These are phyloP conservation scores for Diaporthe longicolla DNA, from an alignment of 2,329 filamentous ascomycete species.

Conservation along the genomic window DNA sequence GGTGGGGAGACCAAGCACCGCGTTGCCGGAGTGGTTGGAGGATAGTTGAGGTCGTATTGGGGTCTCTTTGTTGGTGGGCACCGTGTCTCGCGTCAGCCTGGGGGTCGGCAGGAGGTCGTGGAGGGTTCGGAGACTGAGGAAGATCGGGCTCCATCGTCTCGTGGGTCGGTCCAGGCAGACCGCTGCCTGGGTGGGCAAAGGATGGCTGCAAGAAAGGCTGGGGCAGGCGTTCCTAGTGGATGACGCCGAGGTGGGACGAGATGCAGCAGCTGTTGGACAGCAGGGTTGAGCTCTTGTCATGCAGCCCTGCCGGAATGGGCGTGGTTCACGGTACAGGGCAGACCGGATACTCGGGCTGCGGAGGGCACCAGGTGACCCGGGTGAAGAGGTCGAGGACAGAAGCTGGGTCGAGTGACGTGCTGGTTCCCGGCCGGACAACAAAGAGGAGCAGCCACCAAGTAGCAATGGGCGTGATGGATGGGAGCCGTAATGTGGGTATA, in stretches of 20 bases:
- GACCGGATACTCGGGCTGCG: not conserved
- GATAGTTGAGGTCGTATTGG: conserved; percentile 27
- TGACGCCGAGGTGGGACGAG: conserved; percentile 36
- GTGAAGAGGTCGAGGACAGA: not conserved
- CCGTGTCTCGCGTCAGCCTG: conserved; percentile 7
- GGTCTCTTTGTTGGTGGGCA: conserved; percentile 21
- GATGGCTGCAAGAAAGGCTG: conserved; percentile 38
- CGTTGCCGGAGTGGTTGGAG: conserved; percentile 30
- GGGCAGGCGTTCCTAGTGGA: conserved; percentile 22
- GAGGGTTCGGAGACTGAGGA: conserved; percentile 24
- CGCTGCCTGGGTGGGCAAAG: conserved; percentile 38
- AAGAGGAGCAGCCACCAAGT: conserved; percentile 1
- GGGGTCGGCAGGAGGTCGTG: conserved; percentile 33
- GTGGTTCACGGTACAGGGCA: not conserved
- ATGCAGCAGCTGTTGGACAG: conserved; percentile 37
- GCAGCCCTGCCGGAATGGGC: conserved; percentile 3
- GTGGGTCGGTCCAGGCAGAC: conserved; percentile 38
- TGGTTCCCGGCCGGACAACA: conserved; percentile 13
- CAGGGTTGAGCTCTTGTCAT: conserved; percentile 29
- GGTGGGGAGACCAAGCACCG: conserved; percentile 42
- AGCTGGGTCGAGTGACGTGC: not conserved
- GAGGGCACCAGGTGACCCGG: not conserved
- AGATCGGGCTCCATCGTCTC: conserved; percentile 39
- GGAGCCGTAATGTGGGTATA: not conserved
- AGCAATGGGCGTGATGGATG: not conserved